Evolutionary conservation across 2,329 filamentous ascomycete species (phyloP).

Genomic region (Drechmeria coniospora): DNA sequence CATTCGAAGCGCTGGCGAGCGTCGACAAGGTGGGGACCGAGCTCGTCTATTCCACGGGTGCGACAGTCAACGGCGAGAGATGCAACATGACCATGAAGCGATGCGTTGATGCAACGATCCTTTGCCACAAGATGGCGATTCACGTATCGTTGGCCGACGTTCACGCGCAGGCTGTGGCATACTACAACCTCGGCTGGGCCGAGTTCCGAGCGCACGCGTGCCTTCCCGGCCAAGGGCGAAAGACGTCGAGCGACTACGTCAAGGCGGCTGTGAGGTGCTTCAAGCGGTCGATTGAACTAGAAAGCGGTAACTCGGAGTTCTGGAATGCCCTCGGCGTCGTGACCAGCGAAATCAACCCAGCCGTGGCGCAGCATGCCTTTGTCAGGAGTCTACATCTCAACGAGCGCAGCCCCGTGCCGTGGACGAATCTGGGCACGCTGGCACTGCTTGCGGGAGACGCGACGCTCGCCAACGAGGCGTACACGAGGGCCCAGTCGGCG

Average conservation of each 20-base stretch:
- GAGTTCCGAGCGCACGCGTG: slow-evolving; percentile 69
- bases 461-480: slow-evolving; percentile 77
- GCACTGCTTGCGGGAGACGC: slow-evolving; percentile 74
- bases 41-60: slow-evolving; percentile 27
- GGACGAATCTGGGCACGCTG: slow-evolving; percentile 82
- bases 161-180: slow-evolving; percentile 86
- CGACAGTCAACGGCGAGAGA: slow-evolving; percentile 30
- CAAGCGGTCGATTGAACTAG: slow-evolving; percentile 89
- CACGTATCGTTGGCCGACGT: slow-evolving; percentile 54
- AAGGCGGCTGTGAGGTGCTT: slow-evolving; percentile 79
- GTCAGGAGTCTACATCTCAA: slow-evolving; percentile 86
- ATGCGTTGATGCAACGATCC: slow-evolving; percentile 55
- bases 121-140: slow-evolving; percentile 80
- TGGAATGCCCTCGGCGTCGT: slow-evolving; percentile 94
- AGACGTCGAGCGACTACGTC: slow-evolving; percentile 51
- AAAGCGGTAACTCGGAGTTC: slow-evolving; percentile 86
- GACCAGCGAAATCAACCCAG: slow-evolving; percentile 71
- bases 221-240: slow-evolving; percentile 34
- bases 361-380: slow-evolving; percentile 85
- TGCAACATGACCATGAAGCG: slow-evolving; percentile 35
- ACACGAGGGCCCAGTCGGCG: slow-evolving; percentile 79
- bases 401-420: slow-evolving; percentile 68
- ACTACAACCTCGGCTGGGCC: slow-evolving; percentile 93
- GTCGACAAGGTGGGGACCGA: slow-evolving; percentile 47
- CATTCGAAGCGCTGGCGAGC: slow-evolving; percentile 48